phyloP scores from a whole-genome alignment of 768 basidiomycete species.

The Boletus edulis region DNA sequence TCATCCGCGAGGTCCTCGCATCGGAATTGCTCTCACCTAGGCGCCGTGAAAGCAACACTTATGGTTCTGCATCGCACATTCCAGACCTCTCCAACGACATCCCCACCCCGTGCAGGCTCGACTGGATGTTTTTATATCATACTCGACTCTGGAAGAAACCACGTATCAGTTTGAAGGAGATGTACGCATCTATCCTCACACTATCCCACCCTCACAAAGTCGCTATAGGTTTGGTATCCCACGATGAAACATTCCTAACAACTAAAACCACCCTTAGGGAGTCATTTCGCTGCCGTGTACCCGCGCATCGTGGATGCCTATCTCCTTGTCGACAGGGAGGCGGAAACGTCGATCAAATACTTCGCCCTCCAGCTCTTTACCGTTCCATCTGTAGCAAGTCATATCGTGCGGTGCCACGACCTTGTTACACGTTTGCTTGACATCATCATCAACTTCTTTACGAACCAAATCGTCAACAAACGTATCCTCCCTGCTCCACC shows the following conservation, averaged over 20 bases:
- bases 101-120: constrained; percentile 59
- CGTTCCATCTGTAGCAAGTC: constrained; percentile 77
- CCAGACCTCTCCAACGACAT: constrained; percentile 39
- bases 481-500: constrained; percentile 45
- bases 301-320: constrained; percentile 87
- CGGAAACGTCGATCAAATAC: constrained; percentile 93
- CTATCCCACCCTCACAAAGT: constrained; percentile 73
- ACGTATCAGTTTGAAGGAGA: constrained; percentile 74
- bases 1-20: constrained; percentile 72
- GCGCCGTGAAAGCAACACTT: constrained; percentile 47
- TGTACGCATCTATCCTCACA: constrained; percentile 73
- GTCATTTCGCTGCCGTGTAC: constrained; percentile 83
- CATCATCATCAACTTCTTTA: constrained; percentile 90
- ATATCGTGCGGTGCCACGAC: constrained; percentile 71
- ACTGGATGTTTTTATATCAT: constrained; percentile 79
- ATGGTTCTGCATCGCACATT: constrained; percentile 36
- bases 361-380: constrained; percentile 93
- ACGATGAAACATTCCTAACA: not conserved
- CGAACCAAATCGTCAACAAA: constrained; percentile 79
- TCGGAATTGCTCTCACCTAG: constrained; percentile 65
- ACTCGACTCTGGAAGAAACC: constrained; percentile 84
- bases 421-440: constrained; percentile 75
- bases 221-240: constrained; percentile 57
- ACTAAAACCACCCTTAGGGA: constrained; percentile 46
- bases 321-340: constrained; percentile 89